Evolutionary conservation across 1,284 basidiomycete genomes (phyloP), one percentile per base, ranked within the genome.

Genomic region (Tylopilus sp.): DNA sequence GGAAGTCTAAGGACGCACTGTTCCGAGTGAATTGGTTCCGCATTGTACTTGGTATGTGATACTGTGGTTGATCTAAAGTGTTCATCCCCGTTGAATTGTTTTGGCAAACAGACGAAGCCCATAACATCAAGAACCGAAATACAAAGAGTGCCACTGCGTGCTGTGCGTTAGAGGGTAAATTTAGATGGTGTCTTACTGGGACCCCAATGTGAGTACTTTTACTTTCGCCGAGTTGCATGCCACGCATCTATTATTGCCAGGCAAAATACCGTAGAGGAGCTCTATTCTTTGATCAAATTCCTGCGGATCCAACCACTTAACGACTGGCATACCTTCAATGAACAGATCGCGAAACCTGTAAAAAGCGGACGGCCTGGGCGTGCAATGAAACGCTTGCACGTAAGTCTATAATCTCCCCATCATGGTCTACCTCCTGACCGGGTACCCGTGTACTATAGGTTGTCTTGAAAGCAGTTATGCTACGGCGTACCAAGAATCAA

Each of bases 71-170:
- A 26, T 33, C 6, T 16, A 3, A 29, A 10, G 11, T 35, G 12
- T 8, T 44, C n/a, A 8, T 4, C 1, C 1, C 31, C 46, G 18
- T 40, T 23, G 16, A 30, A 16, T 12, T 15, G n/a, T 29, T 38
- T 19, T 25, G 25, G 21, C 31, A 26, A 39, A n/a, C 49, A 92
- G 94, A 97, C 62, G 96, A 99, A 66, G 96, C 96, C 0, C 96
- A 99, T 64, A 94, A 90, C 61, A 98, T 99, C 74, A 98, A 98
- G 77, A 97, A 97, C 61, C 76, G 83, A 51, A 86, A 79, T 29
- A 92, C 95, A 0, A 90, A 93, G 65, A 78, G 81, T 26, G 85
- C 91, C 1, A 75, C 84, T 36, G 93, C 92, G 0, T 95, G 93
- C 52, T 90, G 82, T 51, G 86, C 77, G 1, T 74, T 99, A 10